Evolutionary conservation across 495 filamentous ascomycete species (phyloP).

Genomic region (Baudoinia panamericana): DNA sequence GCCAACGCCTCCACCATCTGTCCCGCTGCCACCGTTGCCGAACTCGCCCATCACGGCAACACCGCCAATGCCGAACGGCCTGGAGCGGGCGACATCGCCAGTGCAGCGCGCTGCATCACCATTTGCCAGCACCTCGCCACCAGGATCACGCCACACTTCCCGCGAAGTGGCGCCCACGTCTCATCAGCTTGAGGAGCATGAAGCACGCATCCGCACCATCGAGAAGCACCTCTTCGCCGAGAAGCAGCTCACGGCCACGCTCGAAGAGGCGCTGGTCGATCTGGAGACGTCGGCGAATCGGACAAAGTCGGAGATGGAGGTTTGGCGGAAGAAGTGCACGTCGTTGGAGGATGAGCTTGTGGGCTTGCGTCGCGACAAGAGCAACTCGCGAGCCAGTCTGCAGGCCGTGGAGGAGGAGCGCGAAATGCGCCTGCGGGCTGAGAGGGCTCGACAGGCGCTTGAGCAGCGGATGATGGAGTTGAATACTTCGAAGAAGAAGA

Average conservation of each 20-base stretch:
- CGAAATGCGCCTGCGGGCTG: slow-evolving; percentile 71
- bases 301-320: slow-evolving; percentile 74
- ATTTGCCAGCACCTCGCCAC: slow-evolving; percentile 33
- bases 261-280: slow-evolving; percentile 91
- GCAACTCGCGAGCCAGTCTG: slow-evolving; percentile 64
- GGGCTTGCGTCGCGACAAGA: slow-evolving; percentile 54
- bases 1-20: slow-evolving; percentile 74
- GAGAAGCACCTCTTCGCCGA: slow-evolving; percentile 94
- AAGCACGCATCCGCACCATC: slow-evolving; percentile 84
- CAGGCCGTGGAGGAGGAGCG: slow-evolving; percentile 92
- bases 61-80: slow-evolving; percentile 33
- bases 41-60: slow-evolving; percentile 33
- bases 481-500: slow-evolving; percentile 69
- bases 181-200: slow-evolving; percentile 81
- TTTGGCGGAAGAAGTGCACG: slow-evolving; percentile 70
- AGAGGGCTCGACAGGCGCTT: slow-evolving; percentile 71
- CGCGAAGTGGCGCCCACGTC: slow-evolving; percentile 55
- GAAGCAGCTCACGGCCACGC: slow-evolving; percentile 84
- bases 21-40: slow-evolving; percentile 89
- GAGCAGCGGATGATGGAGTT: slow-evolving; percentile 69
- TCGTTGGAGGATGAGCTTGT: slow-evolving; percentile 67
- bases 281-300: slow-evolving; percentile 77
- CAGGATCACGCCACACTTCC: slow-evolving; percentile 53
- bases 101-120: slow-evolving; percentile 29
- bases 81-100: slow-evolving; percentile 18